Conservation (phyloP, 2,329 filamentous ascomycete genomes). For the Simplicillium sp. region DNA sequence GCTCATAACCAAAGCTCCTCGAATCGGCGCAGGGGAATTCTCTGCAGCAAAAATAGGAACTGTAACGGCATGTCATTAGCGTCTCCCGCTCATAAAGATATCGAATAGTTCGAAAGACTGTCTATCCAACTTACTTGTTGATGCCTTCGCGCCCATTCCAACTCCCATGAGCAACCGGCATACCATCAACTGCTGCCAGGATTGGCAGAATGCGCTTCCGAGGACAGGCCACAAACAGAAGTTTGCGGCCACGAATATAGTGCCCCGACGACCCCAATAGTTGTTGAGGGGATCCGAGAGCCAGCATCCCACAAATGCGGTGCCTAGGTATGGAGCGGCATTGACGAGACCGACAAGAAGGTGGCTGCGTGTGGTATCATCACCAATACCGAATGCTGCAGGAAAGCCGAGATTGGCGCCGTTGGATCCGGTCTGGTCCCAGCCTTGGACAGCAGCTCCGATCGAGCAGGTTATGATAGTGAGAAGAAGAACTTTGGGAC, state of each 20-base stretch:
- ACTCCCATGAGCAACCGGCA: constrained; percentile 67
- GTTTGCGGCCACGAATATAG: constrained; percentile 65
- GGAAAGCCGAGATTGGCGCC: constrained; percentile 56
- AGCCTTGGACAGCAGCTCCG: constrained; percentile 60
- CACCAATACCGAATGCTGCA: constrained; percentile 33
- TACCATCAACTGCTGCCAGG: constrained; percentile 62
- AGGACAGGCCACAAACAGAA: constrained; percentile 63
- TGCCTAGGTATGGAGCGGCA: constrained; percentile 41
- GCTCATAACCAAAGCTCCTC: constrained; percentile 72
- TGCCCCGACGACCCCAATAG: constrained; percentile 32
- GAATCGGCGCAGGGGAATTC: constrained; percentile 57
- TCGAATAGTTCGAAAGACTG: neutral
- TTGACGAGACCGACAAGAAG: constrained; percentile 61
- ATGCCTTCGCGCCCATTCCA: constrained; percentile 66
- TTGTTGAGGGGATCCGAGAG: constrained; percentile 53
- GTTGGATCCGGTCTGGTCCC: constrained; percentile 58
- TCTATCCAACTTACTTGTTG: constrained; percentile 32
- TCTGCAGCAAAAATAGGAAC: constrained; percentile 73
- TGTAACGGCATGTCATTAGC: constrained; percentile 24
- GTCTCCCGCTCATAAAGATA: neutral
- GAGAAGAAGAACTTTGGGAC: constrained; percentile 52
- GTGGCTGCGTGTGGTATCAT: constrained; percentile 23
- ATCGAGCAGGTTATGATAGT: constrained; percentile 61
- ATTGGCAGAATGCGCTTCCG: constrained; percentile 61
- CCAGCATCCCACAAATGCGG: constrained; percentile 48